A percentile compares a stretch with the other conserved stretches of the same genome.
Conservation (phyloP, 1,284 basidiomycete species). For the Ganoderma meredithae region DNA sequence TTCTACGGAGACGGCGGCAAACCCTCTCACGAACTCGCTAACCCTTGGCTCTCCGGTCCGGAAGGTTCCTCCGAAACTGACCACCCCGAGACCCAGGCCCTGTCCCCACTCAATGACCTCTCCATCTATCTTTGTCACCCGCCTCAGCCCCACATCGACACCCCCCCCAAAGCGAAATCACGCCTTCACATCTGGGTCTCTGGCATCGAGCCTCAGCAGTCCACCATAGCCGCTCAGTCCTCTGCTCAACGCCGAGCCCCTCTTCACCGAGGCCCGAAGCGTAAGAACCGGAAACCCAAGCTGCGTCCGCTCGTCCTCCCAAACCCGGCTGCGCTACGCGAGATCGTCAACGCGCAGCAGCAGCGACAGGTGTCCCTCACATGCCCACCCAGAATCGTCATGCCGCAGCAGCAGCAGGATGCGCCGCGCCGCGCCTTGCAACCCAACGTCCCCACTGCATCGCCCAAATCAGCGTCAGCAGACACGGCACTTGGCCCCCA, state of each 20-base stretch:
- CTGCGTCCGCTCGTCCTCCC: conserved; percentile 35
- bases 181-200: conserved; percentile 24
- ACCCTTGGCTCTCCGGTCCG: not conserved
- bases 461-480: conserved; percentile 14
- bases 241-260: not conserved
- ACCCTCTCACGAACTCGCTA: conserved; percentile 9
- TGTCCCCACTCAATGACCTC: conserved; percentile 27
- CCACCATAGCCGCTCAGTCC: conserved; percentile 1
- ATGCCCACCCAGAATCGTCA: conserved; percentile 26
- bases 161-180: conserved; percentile 11
- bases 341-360: conserved; percentile 22
- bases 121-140: conserved; percentile 16
- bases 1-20: conserved; percentile 23
- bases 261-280: not conserved
- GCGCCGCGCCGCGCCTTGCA: conserved; percentile 19
- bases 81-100: conserved; percentile 12
- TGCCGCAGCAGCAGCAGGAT: conserved; percentile 32
- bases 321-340: conserved; percentile 30
- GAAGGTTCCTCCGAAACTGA: not conserved
- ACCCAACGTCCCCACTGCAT: not conserved
- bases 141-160: conserved; percentile 15
- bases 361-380: conserved; percentile 12
- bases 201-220: conserved; percentile 12
- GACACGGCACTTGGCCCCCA: conserved; percentile 17
- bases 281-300: not conserved